Evolutionary conservation across 2,329 filamentous ascomycete species (phyloP), one percentile per base, ranked within the genome.

Genomic region (Trichophyton verrucosum): DNA sequence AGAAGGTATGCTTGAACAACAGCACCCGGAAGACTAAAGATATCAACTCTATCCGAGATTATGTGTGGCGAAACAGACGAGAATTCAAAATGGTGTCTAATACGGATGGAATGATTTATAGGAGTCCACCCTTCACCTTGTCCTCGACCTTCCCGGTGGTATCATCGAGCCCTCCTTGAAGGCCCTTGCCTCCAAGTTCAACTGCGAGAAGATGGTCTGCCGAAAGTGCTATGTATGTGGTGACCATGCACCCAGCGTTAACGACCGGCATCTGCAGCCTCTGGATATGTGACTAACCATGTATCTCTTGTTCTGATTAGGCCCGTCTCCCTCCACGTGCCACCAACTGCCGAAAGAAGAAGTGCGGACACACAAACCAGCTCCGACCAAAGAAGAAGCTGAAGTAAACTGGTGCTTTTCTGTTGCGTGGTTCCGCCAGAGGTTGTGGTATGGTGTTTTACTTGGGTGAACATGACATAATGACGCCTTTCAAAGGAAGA

Each of bases 301-400:
- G 22, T 49, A 5, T 42, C 51, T 58, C 15, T 38, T 57, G 30
- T 59, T 44, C 13, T 24, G 30, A 47, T 56, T 61, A 83, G 79
- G 83, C 84, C 68, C 91, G 92, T 79, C 91, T 97, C 68, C 92
- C 92, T 70, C 92, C 92, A 71, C 90, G 94, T 86, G 94, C 94
- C 74, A 96, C 92, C 85, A 99, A 99, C 89, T 99, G 94, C 89
- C 86, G 91, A 75, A 97, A 97, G 91, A 91, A 91, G 84, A 97
- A 97, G 87, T 97, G 92, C 81, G 94, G 92, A 68, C 94, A 97
- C 88, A 95, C 88, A 83, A 97, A 97, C 89, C 94, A 99, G 87
- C 89, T 99, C 78, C 90, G 94, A 82, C 94, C 94, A 80, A 99
- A 99, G 92, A 99, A 99, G 91, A 99, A 99, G 92, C 86, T 96